Base-by-base conservation (phyloP, 148 eudicot genomes). In the Polygonum aviculare region DNA sequence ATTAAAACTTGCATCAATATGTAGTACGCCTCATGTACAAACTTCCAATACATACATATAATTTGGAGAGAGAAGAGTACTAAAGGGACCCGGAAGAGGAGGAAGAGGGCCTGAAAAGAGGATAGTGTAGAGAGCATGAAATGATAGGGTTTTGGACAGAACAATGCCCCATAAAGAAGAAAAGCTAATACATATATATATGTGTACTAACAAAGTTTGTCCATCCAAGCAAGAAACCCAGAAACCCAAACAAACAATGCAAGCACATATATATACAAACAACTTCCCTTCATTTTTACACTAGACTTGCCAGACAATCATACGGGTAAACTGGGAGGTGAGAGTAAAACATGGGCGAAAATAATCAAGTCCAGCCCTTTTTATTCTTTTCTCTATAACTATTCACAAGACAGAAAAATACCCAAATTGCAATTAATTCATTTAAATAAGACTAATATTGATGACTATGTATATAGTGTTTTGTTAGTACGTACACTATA, bases 151-250 rank as follows among this genome's bases (percentile, higher is more conserved):
- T 63, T 63, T 63, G 18, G 18, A 12, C 16, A 63, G 16, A 57
- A 57, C 10, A 21, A 21, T 19, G 33, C 63, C 63, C 63, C 63
- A 57, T 8, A 15, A 50, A 14, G 4, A 50, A 57, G 33, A 57
- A 57, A 57, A 19, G 21, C 40, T 31, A 18, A 26, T 26, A 26
- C 31, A 26, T 26, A 26, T 26, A 26, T 26, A 26, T 26, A 26
- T 26, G 11, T 2, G 55, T 15, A 51, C 21, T 2, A n/a, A 7
- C 26, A 22, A 57, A 57, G 31, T 57, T 57, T 57, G 63, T 57
- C 33, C 63, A 57, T 57, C 63, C 63, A 22, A 62, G 69, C 38
- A 62, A 62, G 69, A 62, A 62, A 62, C 69, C 69, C 69, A 62
- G 36, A 62, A 62, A 31, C 31, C 6, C 16, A 62, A 6, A 44